Base-by-base conservation (phyloP, 1,284 basidiomycete species). In the Ceratobasidium sp. region DNA sequence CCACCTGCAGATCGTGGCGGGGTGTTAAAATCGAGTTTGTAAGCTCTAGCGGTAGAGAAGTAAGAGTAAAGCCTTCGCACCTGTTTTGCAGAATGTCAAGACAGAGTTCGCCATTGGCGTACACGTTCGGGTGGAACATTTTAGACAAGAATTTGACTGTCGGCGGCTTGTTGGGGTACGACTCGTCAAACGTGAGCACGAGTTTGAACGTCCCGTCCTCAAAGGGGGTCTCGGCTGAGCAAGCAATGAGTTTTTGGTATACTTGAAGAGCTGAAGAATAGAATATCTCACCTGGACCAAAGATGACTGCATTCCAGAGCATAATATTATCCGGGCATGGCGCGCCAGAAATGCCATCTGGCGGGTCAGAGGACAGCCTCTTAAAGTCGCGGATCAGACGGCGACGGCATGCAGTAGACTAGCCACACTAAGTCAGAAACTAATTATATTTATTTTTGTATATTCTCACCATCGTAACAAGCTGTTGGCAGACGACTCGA, bases 41-140 rank as follows among this genome's bases (percentile, higher is more conserved):
- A 33, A 33, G 33, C 33, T 33, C 33, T n/a, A n/a, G n/a, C n/a
- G n/a, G n/a, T n/a, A n/a, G n/a, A n/a, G n/a, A n/a, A n/a, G n/a
- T n/a, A n/a, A n/a, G n/a, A n/a, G n/a, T n/a, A n/a, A n/a, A n/a
- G 33, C 33, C 33, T 33, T 33, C 73, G 44, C 20, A 76, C 40
- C 97, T 90, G 84, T 99, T 99, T 88, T 99, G 97, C 51, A 99
- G 89, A 83, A 99, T 99, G 86, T 99, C 97, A 66, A 99, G 90
- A 86, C 97, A 99, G 72, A 99, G 92, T 85, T 99, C 97, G 80
- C 97, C 97, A 83, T 98, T 98, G 72, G 95, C 95, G 86, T 99
- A 99, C 18, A 99, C 97, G 86, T 99, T 99, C 0, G 97, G 97
- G 85, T 99, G 97, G 87, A 99, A 99, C 97, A 98, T 99, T 81